Evolutionary conservation across 352 stramenopile genomes (phyloP), one percentile per base, ranked within the genome.

Genomic region (Phytophthora tubulina): DNA sequence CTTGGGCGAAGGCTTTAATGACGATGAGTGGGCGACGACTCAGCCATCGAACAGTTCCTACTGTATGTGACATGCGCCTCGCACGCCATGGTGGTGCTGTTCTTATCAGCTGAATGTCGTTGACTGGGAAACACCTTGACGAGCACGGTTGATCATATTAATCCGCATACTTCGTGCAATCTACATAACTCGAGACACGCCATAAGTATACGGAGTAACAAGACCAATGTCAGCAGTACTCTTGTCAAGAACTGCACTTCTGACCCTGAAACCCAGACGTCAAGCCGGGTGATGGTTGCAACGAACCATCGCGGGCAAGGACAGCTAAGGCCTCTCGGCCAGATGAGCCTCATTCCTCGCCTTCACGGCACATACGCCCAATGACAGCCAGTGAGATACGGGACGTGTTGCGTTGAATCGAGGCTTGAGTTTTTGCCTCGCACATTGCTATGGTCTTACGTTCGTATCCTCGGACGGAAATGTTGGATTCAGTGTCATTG

Each of bases 61-160:
- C 59, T 69, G 42, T 69, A 42, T 73, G 58, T 32, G 66, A 69
- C 66, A 73, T 14, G 58, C 58, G 30, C n/a, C 33, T 63, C 42
- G 66, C 51, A 73, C 66, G 59, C 27, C 49, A 57, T 42, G 17
- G 15, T 13, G 10, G 58, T 44, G 21, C 36, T 21, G 30, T 39
- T 51, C 44, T 53, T 44, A 44, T 41, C 56, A 27, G 21, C 31
- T 53, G 41, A 35, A 35, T 45, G 31, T n/a, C 31, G 56, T 44
- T 53, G 30, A 14, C 5, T 8, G 38, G 21, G 21, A 8, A 7
- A 35, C 21, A 52, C 9, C 21, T 48, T 41, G 21, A 9, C 48
- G 15, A 5, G 2, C 35, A 39, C 35, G 4, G 21, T 27, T 1
- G 1, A 21, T 21, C 21, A 21, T 21, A 21, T 21, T 21, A 21